Base-by-base conservation (phyloP, 805 yeast genomes). In the Starmerella ratchasimensis region DNA sequence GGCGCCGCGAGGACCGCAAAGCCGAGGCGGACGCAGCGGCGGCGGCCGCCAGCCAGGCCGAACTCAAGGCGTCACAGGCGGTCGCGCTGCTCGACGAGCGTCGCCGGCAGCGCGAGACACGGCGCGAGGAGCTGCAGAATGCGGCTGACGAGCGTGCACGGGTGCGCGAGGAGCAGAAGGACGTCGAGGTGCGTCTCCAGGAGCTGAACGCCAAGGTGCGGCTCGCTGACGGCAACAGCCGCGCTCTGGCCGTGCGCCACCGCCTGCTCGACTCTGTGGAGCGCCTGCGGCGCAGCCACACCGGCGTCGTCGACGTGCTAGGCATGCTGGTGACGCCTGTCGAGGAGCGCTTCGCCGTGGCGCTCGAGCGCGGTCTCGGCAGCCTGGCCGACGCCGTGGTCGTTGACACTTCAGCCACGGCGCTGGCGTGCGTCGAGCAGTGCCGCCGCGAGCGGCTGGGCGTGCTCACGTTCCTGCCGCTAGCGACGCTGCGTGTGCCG, bases 381-480 rank as follows among this genome's bases (percentile, higher is more conserved):
- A 69, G 71, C 41, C 69, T 80, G 50, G 70, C 76, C 49, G 94
- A 90, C 56, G 71, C 95, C 0, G 70, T 90, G 14, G 68, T 90
- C 15, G 98, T 90, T 5, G 93, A 83, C 48, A 68, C 68, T 20
- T 61, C 74, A 5, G 55, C 71, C 8, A 68, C 76, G 17, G 93
- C 93, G 0, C 71, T 74, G 40, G 74, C 74, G 43, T 81, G 93
- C 54, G 79, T 90, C 44, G 71, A 73, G 7, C 78, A 77, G 39
- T 62, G 88, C 54, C 81, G 83, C 50, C 86, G 80, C 46, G 88
- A 88, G 53, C 68, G 94, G 46, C 64, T 78, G 10, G 97, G 97
- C 33, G 67, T 70, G 6, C 84, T 90, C 1, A 74, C 93, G 1
- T 86, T 90, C 50, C 78, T 90, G 42, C 97, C 98, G 0, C 60